phyloP scores from a whole-genome alignment of 2,329 filamentous ascomycete species.

The Chaetomiaceae sp. region DNA sequence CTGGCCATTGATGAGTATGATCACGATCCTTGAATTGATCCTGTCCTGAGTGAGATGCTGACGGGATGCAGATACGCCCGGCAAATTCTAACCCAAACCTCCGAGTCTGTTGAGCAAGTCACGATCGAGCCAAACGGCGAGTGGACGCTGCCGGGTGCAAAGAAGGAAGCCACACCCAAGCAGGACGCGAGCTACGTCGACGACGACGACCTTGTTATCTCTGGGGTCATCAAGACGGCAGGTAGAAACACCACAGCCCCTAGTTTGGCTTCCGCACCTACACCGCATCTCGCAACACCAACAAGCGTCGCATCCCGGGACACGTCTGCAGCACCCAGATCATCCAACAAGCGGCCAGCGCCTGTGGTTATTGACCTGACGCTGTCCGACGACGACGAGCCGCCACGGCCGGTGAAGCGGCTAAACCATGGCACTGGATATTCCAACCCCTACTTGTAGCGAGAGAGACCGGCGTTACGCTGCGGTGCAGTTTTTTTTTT shows the following conservation, averaged over 20 bases:
- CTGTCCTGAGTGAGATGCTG: slow-evolving; percentile 11
- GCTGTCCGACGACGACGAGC: slow-evolving; percentile 49
- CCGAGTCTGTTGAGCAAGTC: slow-evolving; percentile 71
- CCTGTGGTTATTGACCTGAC: slow-evolving; percentile 58
- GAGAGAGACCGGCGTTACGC: slow-evolving; percentile 1
- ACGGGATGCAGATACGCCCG: slow-evolving; percentile 64
- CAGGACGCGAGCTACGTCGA: slow-evolving; percentile 32
- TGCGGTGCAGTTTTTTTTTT: neutral
- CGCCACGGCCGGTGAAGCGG: slow-evolving; percentile 46
- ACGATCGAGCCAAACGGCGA: slow-evolving; percentile 82
- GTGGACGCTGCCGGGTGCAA: slow-evolving; percentile 54
- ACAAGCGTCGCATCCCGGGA: slow-evolving; percentile 35
- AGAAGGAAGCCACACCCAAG: slow-evolving; percentile 29
- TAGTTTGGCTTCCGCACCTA: slow-evolving; percentile 23
- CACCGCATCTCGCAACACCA: slow-evolving; percentile 28
- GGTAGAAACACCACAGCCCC: slow-evolving; percentile 36
- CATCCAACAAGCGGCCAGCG: slow-evolving; percentile 44
- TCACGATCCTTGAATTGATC: slow-evolving; percentile 29
- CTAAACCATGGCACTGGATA: slow-evolving; percentile 30
- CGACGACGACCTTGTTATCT: slow-evolving; percentile 50
- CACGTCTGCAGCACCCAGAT: slow-evolving; percentile 35
- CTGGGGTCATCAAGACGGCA: slow-evolving; percentile 37
- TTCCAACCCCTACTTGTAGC: slow-evolving; percentile 10
- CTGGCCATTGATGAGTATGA: slow-evolving; percentile 85
- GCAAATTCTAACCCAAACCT: slow-evolving; percentile 75